Percentiles rank a stretch among this genome's conserved stretches.
Evolutionary conservation across 306 rosid species (phyloP).

Genomic region (Fragaria ananassa): DNA sequence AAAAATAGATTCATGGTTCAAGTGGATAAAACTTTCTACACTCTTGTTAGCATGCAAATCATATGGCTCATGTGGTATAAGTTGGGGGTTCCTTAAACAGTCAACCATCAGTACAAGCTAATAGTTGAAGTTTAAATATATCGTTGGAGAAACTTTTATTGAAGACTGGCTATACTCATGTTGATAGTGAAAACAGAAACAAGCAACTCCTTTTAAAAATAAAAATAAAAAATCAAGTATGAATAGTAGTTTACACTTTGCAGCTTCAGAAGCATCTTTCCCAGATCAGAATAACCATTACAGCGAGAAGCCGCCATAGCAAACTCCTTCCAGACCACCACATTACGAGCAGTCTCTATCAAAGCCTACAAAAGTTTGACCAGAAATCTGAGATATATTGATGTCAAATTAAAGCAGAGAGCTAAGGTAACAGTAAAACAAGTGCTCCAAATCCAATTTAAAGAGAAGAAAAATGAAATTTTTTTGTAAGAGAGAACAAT

Average conservation of each 20-base stretch:
- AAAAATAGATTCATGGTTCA: background rate
- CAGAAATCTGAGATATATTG: conserved; percentile 20
- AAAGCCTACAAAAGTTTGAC: conserved; percentile 60
- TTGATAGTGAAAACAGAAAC: conserved; percentile 6
- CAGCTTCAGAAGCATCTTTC: conserved; percentile 89
- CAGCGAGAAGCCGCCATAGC: conserved; percentile 91
- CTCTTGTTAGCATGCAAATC: background rate
- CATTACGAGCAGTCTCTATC: conserved; percentile 72
- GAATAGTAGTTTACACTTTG: conserved; percentile 71
- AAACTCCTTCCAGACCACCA: conserved; percentile 76
- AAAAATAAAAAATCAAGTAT: conserved; percentile 15
- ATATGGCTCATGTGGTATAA: background rate
- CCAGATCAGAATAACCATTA: conserved; percentile 75
- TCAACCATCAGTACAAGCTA: background rate
- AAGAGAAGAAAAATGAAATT: background rate
- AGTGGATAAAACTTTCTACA: background rate
- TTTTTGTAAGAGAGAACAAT: background rate
- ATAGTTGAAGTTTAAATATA: background rate
- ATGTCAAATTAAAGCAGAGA: conserved; percentile 8
- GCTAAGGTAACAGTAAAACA: conserved; percentile 14
- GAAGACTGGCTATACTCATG: conserved; percentile 7
- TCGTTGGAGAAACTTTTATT: background rate
- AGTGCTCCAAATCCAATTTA: conserved; percentile 8
- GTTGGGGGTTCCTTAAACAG: background rate
- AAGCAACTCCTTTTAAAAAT: conserved; percentile 15